Evolutionary conservation across 148 eudicot species (phyloP).

Genomic region (Nyssa sinensis): DNA sequence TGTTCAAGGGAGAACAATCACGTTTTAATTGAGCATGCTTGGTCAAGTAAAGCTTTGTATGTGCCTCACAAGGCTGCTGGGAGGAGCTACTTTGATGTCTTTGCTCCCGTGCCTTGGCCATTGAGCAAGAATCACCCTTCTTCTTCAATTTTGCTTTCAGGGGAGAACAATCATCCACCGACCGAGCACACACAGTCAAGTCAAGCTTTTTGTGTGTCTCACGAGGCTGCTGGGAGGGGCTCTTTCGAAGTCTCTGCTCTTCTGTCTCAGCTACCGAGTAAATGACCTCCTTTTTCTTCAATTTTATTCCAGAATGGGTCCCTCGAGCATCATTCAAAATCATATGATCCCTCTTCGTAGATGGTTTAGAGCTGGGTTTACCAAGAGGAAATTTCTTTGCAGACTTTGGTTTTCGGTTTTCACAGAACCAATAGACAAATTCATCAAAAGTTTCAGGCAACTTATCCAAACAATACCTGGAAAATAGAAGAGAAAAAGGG

Average conservation of each 20-base stretch:
- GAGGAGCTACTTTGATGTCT: constrained; percentile 5
- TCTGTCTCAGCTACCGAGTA: neutral
- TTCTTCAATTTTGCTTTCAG: neutral
- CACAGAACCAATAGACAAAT: constrained; percentile 58
- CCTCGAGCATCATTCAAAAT: neutral
- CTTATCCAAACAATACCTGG: constrained; percentile 55
- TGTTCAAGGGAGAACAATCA: neutral
- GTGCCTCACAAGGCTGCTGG: constrained; percentile 5
- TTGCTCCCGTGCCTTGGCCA: neutral
- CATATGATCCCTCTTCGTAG: constrained; percentile 3
- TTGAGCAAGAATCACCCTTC: neutral
- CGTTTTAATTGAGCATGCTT: neutral
- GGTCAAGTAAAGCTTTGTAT: neutral
- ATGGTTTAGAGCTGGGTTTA: constrained; percentile 7
- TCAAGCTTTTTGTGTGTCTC: constrained; percentile 5
- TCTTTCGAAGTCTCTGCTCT: constrained; percentile 1
- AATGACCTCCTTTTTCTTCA: constrained; percentile 11
- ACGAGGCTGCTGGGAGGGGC: neutral
- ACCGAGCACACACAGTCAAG: neutral
- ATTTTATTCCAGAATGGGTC: neutral
- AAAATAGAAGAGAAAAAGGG: neutral
- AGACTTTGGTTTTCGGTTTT: constrained; percentile 30
- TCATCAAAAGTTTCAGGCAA: constrained; percentile 41
- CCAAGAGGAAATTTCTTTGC: constrained; percentile 10
- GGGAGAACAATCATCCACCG: constrained; percentile 4